phyloP scores from a whole-genome alignment of 2,329 filamentous ascomycete species.

The Penicillium freii region DNA sequence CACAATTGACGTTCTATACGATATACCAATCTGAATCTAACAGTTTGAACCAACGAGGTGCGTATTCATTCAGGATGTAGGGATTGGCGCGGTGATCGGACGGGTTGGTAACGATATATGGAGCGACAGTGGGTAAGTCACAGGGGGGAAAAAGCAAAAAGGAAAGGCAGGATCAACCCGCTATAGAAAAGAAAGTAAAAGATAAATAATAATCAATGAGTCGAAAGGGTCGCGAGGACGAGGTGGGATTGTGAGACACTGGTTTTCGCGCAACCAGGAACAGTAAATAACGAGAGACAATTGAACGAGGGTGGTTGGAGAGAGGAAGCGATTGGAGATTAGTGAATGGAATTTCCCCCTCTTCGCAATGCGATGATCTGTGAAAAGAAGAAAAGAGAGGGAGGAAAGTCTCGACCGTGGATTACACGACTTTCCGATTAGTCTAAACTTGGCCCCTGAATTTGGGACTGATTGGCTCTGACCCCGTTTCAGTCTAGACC shows the following conservation, averaged over 20 bases:
- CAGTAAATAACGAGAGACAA: not conserved
- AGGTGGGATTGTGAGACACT: constrained; percentile 1
- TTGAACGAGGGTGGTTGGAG: constrained; percentile 1
- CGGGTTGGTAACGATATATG: constrained; percentile 2
- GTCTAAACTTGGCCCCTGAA: constrained; percentile 17
- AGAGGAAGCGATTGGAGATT: constrained; percentile 3
- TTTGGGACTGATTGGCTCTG: constrained; percentile 18
- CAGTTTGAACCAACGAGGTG: not conserved
- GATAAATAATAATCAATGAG: constrained; percentile 1
- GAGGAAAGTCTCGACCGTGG: constrained; percentile 13
- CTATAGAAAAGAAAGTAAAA: not conserved
- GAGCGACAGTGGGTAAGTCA: not conserved
- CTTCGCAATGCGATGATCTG: constrained; percentile 6
- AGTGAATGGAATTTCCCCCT: constrained; percentile 8
- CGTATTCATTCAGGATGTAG: constrained; percentile 7
- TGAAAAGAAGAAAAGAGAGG: constrained; percentile 6
- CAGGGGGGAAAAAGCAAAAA: not conserved
- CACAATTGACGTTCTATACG: not conserved
- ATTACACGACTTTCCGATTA: not conserved
- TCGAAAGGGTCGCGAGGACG: not conserved
- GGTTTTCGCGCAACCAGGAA: constrained; percentile 3
- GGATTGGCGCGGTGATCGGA: constrained; percentile 11
- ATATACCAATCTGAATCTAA: constrained; percentile 2
- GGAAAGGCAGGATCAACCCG: constrained; percentile 24
- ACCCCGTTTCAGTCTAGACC: constrained; percentile 24